These are phyloP conservation scores for Huntiella savannae DNA, from an alignment of 2,329 filamentous ascomycete species.

Conservation along the genomic window DNA sequence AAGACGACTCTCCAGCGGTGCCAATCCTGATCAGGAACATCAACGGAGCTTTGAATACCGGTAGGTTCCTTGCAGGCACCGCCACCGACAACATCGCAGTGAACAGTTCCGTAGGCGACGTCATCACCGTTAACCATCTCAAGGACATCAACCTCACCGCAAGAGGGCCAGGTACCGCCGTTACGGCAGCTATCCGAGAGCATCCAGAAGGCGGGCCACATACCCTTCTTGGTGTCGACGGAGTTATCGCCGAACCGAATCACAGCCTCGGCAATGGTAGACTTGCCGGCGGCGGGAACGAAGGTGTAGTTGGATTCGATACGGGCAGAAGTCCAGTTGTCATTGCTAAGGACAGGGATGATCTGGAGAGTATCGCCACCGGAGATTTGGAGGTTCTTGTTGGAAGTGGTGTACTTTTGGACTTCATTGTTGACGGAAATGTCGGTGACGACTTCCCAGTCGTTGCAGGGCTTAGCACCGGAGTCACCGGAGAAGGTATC, in stretches of 20 bases:
- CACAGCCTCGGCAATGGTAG: constrained; percentile 27
- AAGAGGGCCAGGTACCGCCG: constrained; percentile 30
- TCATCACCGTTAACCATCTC: constrained; percentile 33
- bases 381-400: constrained; percentile 29
- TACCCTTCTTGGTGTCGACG: constrained; percentile 27
- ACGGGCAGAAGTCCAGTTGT: constrained; percentile 34
- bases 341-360: constrained; percentile 24
- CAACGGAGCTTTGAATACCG: constrained; percentile 21
- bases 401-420: constrained; percentile 28
- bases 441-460: constrained; percentile 25
- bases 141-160: constrained; percentile 39
- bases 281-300: constrained; percentile 25
- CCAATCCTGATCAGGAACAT: constrained; percentile 23
- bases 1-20: constrained; percentile 32
- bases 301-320: constrained; percentile 31
- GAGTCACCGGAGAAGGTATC: constrained; percentile 24
- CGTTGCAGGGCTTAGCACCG: constrained; percentile 19
- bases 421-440: constrained; percentile 32
- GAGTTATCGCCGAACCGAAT: constrained; percentile 28
- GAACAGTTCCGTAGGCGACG: constrained; percentile 29
- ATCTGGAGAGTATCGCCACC: constrained; percentile 32
- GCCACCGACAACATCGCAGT: constrained; percentile 28
- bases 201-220: constrained; percentile 42
- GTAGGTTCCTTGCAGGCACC: constrained; percentile 32
- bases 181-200: constrained; percentile 30